phyloP scores from a whole-genome alignment of 139 green algal species.

The Chlamydomonas sp. region DNA sequence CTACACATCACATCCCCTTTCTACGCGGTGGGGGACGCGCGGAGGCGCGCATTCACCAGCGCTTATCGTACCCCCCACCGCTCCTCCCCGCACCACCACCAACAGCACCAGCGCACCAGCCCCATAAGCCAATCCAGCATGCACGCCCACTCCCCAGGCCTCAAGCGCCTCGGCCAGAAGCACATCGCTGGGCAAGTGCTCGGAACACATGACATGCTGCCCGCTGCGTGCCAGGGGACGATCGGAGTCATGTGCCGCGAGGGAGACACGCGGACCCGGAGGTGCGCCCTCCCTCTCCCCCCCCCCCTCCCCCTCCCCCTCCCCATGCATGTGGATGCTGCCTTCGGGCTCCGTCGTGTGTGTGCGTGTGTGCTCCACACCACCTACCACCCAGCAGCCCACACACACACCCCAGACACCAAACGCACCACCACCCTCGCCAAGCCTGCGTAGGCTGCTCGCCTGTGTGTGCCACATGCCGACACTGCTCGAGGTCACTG shows the following conservation, averaged over 20 bases:
- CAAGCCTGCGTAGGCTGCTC: slow-evolving; percentile 11
- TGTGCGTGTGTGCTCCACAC: too few relatives aligned
- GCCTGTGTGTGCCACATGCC: slow-evolving; percentile 3
- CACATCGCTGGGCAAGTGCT: not conserved
- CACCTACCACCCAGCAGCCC: too few relatives aligned
- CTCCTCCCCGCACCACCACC: not conserved
- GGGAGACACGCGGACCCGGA: slow-evolving; percentile 1
- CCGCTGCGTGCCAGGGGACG: slow-evolving; percentile 23
- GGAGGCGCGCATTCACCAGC: too few relatives aligned
- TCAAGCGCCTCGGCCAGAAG: slow-evolving; percentile 17
- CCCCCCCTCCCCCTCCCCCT: not conserved
- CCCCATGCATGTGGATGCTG: not conserved
- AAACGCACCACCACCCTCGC: not conserved
- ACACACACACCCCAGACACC: not conserved
- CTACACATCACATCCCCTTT: too few relatives aligned
- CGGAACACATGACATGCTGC: slow-evolving; percentile 16
- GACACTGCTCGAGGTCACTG: slow-evolving; percentile 17
- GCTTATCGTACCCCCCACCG: not conserved
- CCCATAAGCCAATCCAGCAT: not conserved
- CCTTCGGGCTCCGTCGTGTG: too few relatives aligned
- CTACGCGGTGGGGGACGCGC: too few relatives aligned
- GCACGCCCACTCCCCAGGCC: slow-evolving; percentile 1
- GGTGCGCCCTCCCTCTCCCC: slow-evolving; percentile 4
- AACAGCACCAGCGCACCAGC: too few relatives aligned
- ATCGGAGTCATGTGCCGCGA: slow-evolving; percentile 17